Evolutionary conservation across 1,284 basidiomycete species (phyloP).

Genomic region (Ganoderma sp.): DNA sequence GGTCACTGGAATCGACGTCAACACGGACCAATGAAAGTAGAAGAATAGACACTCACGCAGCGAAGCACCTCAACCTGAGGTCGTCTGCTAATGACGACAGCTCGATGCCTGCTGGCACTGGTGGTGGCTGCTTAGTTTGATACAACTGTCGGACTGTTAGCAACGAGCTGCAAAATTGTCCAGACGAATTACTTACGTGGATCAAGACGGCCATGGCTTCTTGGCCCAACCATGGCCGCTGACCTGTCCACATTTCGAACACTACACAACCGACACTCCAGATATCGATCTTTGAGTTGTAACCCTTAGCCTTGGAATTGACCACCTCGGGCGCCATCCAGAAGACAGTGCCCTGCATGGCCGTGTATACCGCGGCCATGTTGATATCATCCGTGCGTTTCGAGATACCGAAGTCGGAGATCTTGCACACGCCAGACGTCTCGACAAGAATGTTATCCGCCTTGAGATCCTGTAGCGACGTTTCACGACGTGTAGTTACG

Average conservation of each 20-base stretch:
- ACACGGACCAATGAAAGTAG: not conserved
- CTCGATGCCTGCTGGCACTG: constrained; percentile 83
- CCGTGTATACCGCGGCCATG: constrained; percentile 80
- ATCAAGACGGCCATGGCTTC: constrained; percentile 94
- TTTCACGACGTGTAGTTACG: constrained; percentile 12
- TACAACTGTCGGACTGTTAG: constrained; percentile 62
- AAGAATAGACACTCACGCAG: constrained; percentile 63
- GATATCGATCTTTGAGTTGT: constrained; percentile 97
- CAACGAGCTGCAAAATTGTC: not conserved
- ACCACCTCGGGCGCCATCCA: constrained; percentile 99
- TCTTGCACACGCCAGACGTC: constrained; percentile 92
- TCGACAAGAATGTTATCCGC: constrained; percentile 99
- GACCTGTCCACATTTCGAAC: constrained; percentile 97
- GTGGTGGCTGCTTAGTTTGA: constrained; percentile 83
- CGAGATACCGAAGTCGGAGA: constrained; percentile 97
- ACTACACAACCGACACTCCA: constrained; percentile 99
- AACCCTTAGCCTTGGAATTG: constrained; percentile 82
- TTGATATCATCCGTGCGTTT: constrained; percentile 90
- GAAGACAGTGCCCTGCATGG: constrained; percentile 97
- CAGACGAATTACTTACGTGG: constrained; percentile 62
- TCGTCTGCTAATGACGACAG: constrained; percentile 82
- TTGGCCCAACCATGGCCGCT: constrained; percentile 90
- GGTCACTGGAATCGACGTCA: constrained; percentile 61
- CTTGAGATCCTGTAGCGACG: constrained; percentile 80
- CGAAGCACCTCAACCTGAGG: constrained; percentile 90